Conservation (phyloP, 225 moss, liverwort and hornwort species). For the Straminergon stramineum region DNA sequence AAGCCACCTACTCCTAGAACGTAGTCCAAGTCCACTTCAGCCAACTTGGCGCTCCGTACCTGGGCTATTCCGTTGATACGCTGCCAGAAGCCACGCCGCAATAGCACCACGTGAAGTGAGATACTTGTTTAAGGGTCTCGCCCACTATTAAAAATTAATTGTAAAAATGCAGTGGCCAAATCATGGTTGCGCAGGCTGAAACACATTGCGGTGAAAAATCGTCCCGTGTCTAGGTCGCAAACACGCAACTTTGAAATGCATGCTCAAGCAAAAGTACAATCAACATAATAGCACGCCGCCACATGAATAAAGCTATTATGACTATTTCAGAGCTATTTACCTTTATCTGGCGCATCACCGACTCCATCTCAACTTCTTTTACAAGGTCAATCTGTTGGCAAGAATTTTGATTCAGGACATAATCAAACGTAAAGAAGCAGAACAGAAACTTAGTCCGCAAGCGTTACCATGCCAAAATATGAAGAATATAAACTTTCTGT, state of each 20-base stretch:
- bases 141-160: not conserved
- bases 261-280: not conserved
- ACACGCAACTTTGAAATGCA: not conserved
- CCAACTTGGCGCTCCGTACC: conserved; percentile 59
- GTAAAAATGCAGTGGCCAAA: not conserved
- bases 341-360: conserved; percentile 59
- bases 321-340: conserved; percentile 17
- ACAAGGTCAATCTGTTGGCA: conserved; percentile 76
- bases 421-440: not conserved
- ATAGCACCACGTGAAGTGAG: not conserved
- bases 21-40: conserved; percentile 82
- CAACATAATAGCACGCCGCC: not conserved
- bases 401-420: not conserved
- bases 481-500: not conserved
- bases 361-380: conserved; percentile 46
- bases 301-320: not conserved
- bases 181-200: not conserved
- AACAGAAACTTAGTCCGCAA: not conserved
- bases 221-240: not conserved
- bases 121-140: not conserved
- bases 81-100: conserved; percentile 31
- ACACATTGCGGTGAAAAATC: not conserved
- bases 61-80: conserved; percentile 80
- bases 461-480: not conserved
- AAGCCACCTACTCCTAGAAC: conserved; percentile 96